phyloP scores from a whole-genome alignment of 805 yeast genomes.

The Schwanniomyces polymorphus region DNA sequence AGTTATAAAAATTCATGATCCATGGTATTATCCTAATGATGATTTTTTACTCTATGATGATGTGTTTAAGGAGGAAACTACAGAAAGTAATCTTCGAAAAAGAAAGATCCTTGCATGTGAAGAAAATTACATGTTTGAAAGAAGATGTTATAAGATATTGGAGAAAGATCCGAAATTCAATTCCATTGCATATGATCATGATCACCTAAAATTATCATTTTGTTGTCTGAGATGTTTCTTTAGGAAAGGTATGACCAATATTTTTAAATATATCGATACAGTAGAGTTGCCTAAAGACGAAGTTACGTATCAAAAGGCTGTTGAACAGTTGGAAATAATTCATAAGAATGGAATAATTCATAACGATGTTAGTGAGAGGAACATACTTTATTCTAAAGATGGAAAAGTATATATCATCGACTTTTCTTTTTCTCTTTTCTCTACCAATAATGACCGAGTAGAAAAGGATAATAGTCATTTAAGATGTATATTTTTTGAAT shows the following conservation, averaged over 20 bases:
- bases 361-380: conserved; percentile 4
- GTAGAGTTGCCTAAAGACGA: not conserved
- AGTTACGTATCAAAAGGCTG: not conserved
- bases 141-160: too few species aligned
- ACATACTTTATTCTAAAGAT: not conserved
- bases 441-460: too few species aligned
- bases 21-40: not conserved
- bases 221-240: not conserved
- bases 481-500: too few species aligned
- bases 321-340: conserved; percentile 4
- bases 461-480: too few species aligned
- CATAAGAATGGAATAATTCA: conserved; percentile 7
- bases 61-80: not conserved
- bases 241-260: too few species aligned
- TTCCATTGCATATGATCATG: not conserved
- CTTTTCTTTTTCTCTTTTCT: too few species aligned
- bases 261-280: not conserved
- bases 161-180: not conserved
- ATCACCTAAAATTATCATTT: not conserved
- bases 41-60: not conserved
- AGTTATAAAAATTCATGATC: not conserved
- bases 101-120: not conserved
- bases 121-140: not conserved
- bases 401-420: conserved; percentile 5
- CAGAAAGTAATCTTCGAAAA: not conserved